Evolutionary conservation across 129 eudicot species (phyloP).

Genomic region (Helianthus annuus): DNA sequence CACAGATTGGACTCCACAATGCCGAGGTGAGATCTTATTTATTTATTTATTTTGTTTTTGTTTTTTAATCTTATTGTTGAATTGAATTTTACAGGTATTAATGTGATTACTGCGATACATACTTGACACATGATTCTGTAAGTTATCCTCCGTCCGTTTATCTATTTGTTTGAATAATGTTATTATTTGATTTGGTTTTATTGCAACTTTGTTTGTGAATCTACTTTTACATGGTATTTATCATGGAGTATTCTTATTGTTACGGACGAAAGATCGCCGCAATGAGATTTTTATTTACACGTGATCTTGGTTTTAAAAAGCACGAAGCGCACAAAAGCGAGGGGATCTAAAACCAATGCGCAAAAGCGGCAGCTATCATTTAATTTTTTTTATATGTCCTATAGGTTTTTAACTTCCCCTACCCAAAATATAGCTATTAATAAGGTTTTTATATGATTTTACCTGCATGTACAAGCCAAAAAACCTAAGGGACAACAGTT

Average conservation of each 20-base stretch:
- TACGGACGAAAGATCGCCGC: not conserved
- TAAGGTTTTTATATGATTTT: too few species aligned
- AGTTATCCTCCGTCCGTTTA: not conserved
- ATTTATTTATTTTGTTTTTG: not conserved
- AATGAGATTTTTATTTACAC: too few species aligned
- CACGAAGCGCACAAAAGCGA: too few species aligned
- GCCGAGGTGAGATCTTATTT: slow-evolving; percentile 38
- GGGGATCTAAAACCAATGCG: too few species aligned
- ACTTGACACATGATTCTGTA: slow-evolving; percentile 93
- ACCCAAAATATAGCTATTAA: too few species aligned
- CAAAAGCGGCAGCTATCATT: too few species aligned
- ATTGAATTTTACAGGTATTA: slow-evolving; percentile 61
- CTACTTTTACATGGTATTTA: too few species aligned
- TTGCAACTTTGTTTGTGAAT: not conserved
- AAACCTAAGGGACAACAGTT: too few species aligned
- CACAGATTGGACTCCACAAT: slow-evolving; percentile 16
- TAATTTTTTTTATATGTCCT: too few species aligned
- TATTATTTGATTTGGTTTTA: not conserved
- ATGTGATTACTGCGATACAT: slow-evolving; percentile 91
- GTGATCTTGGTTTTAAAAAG: too few species aligned
- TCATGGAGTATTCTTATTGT: not conserved
- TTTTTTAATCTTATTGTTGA: slow-evolving; percentile 16
- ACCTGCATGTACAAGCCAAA: too few species aligned
- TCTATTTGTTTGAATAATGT: not conserved
- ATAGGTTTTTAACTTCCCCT: too few species aligned